A percentile compares a stretch with the other conserved stretches of the same genome.
phyloP scores from a whole-genome alignment of 148 eudicot species.

The Beta vulgaris region DNA sequence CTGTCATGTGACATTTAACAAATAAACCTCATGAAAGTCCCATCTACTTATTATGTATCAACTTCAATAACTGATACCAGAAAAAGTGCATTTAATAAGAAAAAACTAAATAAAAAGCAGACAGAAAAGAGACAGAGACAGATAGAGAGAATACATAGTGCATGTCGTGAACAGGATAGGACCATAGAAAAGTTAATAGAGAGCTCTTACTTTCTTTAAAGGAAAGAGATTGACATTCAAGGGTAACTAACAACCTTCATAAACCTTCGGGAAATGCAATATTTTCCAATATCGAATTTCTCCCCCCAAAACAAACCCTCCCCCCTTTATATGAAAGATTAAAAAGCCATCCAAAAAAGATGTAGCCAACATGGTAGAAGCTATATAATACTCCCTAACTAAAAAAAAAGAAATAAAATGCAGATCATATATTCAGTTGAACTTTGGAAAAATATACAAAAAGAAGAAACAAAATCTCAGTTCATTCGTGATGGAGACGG shows the following conservation, averaged over 20 bases:
- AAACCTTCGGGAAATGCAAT: not conserved
- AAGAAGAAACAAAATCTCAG: not conserved
- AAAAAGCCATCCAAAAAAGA: too few species aligned
- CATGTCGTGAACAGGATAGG: not conserved
- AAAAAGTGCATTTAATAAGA: not conserved
- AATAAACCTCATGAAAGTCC: not conserved
- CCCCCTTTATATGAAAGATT: too few species aligned
- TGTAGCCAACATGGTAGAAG: too few species aligned
- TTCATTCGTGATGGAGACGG: too few species aligned
- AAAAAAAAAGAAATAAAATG: not conserved
- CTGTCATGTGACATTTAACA: not conserved
- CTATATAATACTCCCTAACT: not conserved
- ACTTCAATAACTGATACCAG: not conserved
- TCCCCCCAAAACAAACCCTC: too few species aligned
- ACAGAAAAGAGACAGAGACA: not conserved
- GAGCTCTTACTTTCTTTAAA: not conserved
- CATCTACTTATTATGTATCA: not conserved
- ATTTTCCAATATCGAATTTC: not conserved
- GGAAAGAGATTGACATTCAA: not conserved
- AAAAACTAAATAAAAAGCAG: not conserved
- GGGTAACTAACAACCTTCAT: not conserved
- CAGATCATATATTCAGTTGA: not conserved
- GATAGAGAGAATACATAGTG: not conserved
- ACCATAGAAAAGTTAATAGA: not conserved
- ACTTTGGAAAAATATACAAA: not conserved